A percentile compares a stretch with the other conserved stretches of the same genome.
Conservation (phyloP, 2,329 filamentous ascomycete genomes). For the Sarocladium kiliense region DNA sequence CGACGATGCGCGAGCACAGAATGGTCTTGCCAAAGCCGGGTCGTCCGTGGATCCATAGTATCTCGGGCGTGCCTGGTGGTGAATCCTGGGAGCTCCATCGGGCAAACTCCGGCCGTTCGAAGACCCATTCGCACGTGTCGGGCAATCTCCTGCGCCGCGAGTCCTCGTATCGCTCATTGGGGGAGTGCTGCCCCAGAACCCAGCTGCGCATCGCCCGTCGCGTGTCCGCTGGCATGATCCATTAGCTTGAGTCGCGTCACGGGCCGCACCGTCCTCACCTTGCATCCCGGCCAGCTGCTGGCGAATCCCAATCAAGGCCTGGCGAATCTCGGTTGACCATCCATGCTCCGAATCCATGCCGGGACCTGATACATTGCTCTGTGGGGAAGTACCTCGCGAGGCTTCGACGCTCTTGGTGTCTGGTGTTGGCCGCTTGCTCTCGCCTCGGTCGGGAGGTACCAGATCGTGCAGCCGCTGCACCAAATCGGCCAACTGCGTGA, state of each 20-base stretch:
- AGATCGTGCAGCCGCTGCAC: constrained; percentile 12
- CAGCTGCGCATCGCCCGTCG: constrained; percentile 14
- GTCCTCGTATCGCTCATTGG: constrained; percentile 16
- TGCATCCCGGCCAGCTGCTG: too few relatives aligned
- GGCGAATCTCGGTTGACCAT: too few relatives aligned
- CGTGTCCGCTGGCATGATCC: background rate
- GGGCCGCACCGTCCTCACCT: too few relatives aligned
- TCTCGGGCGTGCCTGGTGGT: background rate
- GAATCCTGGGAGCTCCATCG: constrained; percentile 16
- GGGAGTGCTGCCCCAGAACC: constrained; percentile 11
- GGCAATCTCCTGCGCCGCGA: constrained; percentile 15
- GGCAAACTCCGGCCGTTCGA: constrained; percentile 12
- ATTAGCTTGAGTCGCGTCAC: too few relatives aligned
- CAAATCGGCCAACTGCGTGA: constrained; percentile 9
- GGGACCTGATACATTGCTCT: background rate
- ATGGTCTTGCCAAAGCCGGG: constrained; percentile 28
- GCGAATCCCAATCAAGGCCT: too few relatives aligned
- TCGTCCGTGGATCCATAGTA: constrained; percentile 27
- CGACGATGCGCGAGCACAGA: constrained; percentile 22
- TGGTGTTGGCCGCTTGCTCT: background rate
- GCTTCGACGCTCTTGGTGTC: background rate
- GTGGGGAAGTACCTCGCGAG: background rate
- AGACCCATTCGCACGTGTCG: constrained; percentile 23
- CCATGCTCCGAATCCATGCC: too few relatives aligned
- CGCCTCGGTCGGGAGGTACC: constrained; percentile 2